Percentiles rank a stretch among this genome's conserved stretches.
Evolutionary conservation across 441 rosid genomes (phyloP).

Genomic region (Pelargonium cotyledonis): DNA sequence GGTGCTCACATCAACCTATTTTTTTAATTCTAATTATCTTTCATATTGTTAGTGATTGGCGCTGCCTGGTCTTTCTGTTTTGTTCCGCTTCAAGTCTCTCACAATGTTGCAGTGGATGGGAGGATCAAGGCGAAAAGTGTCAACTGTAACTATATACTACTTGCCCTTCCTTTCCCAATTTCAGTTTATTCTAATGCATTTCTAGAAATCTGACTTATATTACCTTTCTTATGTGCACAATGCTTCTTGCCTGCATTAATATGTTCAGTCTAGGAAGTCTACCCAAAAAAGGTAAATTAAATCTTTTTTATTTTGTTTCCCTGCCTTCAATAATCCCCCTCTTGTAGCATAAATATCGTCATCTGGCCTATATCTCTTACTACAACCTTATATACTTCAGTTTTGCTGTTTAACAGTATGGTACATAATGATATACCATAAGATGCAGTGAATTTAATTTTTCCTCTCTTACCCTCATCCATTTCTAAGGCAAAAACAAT

Average conservation of each 20-base stretch:
- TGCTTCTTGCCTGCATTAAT: no score
- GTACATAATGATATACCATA: neutral
- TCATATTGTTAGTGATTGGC: no score
- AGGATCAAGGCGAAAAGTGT: constrained; percentile 78
- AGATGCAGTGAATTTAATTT: neutral
- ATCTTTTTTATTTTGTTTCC: neutral
- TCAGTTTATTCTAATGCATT: neutral
- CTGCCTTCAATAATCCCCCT: neutral
- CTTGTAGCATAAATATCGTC: neutral
- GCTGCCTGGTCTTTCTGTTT: no score
- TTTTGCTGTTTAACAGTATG: neutral
- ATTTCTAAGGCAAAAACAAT: constrained; percentile 67
- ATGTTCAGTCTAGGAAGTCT: constrained; percentile 54
- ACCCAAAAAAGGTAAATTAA: constrained; percentile 42
- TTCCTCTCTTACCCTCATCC: neutral
- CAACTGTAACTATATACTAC: constrained; percentile 40
- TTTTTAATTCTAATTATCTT: no score
- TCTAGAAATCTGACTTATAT: constrained; percentile 11
- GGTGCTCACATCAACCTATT: no score
- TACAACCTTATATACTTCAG: neutral
- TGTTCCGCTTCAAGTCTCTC: neutral
- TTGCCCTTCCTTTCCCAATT: neutral
- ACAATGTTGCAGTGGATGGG: constrained; percentile 90
- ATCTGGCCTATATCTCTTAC: neutral
- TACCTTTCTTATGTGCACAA: constrained; percentile 19